Evolutionary conservation across 1,139 yeast species (phyloP).

Genomic region (Kodamaea sp.): DNA sequence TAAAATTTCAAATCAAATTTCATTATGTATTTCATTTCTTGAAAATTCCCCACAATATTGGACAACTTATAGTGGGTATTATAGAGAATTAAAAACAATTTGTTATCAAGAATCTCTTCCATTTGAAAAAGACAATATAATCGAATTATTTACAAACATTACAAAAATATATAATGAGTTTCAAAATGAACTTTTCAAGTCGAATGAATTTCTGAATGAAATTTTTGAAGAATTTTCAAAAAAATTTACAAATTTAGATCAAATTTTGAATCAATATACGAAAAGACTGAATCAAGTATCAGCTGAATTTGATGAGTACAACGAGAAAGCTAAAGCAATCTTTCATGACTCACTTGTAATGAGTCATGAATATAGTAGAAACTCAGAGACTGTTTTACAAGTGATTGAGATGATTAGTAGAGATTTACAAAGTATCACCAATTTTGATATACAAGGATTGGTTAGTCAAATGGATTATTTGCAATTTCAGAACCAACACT

Average conservation of each 20-base stretch:
- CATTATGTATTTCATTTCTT: slow-evolving; percentile 36
- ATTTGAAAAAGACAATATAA: slow-evolving; percentile 48
- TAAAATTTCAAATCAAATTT: slow-evolving; percentile 9
- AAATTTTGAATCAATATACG: neutral
- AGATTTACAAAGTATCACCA: too few species aligned
- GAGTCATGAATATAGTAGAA: too few species aligned
- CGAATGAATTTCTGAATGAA: slow-evolving; percentile 8
- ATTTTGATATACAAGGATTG: too few species aligned
- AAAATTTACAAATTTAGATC: neutral
- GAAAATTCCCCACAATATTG: slow-evolving; percentile 52
- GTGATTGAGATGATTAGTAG: too few species aligned
- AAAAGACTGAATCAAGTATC: neutral
- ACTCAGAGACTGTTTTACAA: too few species aligned
- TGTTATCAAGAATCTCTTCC: slow-evolving; percentile 52
- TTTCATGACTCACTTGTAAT: neutral
- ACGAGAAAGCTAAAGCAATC: neutral
- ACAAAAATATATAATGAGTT: slow-evolving; percentile 31
- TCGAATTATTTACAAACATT: slow-evolving; percentile 44
- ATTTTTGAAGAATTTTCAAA: neutral
- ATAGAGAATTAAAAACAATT: slow-evolving; percentile 43
- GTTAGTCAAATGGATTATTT: too few species aligned
- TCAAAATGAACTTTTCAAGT: slow-evolving; percentile 14
- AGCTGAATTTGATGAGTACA: neutral
- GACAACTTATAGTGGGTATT: slow-evolving; percentile 61
- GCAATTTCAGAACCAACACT: too few species aligned